Percentiles rank a stretch among this genome's conserved stretches.
phyloP scores from a whole-genome alignment of 2,329 filamentous ascomycete genomes.

The Penicillium sp. region DNA sequence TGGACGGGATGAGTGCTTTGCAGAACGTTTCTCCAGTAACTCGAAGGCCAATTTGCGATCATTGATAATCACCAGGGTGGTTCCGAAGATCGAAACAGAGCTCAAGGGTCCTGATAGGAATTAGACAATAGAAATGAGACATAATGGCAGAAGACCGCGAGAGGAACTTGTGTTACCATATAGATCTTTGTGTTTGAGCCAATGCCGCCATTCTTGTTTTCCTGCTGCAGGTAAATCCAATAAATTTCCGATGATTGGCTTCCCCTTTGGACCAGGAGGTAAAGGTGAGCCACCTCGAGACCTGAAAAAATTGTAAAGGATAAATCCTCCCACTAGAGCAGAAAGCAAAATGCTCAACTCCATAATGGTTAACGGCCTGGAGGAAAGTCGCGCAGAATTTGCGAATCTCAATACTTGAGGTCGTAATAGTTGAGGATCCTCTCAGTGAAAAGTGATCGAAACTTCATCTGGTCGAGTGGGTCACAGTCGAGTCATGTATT shows the following conservation, averaged over 20 bases:
- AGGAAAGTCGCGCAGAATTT: not conserved
- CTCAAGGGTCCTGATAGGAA: conserved; percentile 26
- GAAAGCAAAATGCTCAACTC: not conserved
- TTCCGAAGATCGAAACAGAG: conserved; percentile 46
- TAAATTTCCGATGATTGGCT: conserved; percentile 3
- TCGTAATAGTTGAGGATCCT: not conserved
- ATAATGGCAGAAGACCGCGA: not conserved
- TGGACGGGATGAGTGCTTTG: conserved; percentile 41
- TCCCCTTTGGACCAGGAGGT: conserved; percentile 3
- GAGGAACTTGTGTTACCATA: conserved; percentile 1
- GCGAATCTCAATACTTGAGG: not conserved
- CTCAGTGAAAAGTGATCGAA: not conserved
- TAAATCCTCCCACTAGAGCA: not conserved
- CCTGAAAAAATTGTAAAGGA: not conserved
- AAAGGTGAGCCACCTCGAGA: not conserved
- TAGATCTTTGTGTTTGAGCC: not conserved
- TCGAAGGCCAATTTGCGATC: conserved; percentile 39
- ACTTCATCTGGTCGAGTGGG: not conserved
- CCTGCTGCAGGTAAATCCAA: conserved; percentile 1
- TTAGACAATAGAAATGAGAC: not conserved
- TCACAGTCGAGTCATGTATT: not conserved
- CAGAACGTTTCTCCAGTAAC: conserved; percentile 41
- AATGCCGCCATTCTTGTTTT: conserved; percentile 3
- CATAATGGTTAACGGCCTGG: not conserved
- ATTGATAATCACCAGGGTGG: conserved; percentile 47